phyloP scores from a whole-genome alignment of 2,329 filamentous ascomycete genomes.

The Phyllosticta citribraziliensis region DNA sequence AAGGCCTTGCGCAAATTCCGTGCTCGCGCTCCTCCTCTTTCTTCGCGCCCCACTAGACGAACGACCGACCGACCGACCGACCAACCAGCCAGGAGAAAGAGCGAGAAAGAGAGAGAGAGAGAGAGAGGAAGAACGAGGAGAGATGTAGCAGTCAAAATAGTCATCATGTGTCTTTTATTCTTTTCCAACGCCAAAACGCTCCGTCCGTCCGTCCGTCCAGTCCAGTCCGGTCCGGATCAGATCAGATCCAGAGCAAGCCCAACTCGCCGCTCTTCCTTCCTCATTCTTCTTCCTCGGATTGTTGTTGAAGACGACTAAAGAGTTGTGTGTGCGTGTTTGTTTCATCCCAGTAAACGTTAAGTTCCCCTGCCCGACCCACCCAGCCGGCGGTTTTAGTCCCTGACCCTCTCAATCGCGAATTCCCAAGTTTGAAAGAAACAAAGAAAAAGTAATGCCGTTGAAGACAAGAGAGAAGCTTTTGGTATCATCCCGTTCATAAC shows the following conservation, averaged over 20 bases:
- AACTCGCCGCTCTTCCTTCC: background rate
- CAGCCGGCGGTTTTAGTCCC: background rate
- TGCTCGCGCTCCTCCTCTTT: too few species aligned
- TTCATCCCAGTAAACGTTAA: background rate
- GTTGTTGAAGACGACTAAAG: background rate
- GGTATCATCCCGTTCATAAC: slow-evolving; percentile 50
- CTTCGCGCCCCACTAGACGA: too few species aligned
- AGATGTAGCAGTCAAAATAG: too few species aligned
- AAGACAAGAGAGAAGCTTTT: slow-evolving; percentile 45
- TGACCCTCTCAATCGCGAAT: background rate
- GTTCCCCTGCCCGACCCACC: background rate
- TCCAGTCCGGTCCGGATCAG: background rate
- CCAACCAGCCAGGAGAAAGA: too few species aligned
- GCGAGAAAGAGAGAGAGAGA: too few species aligned
- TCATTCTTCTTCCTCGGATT: background rate
- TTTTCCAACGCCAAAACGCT: too few species aligned
- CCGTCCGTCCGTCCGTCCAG: background rate
- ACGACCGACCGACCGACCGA: too few species aligned
- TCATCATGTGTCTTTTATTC: too few species aligned
- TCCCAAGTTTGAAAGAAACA: background rate
- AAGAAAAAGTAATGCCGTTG: slow-evolving; percentile 44
- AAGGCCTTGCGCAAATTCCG: too few species aligned
- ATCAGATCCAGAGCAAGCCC: background rate
- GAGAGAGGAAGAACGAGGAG: too few species aligned
- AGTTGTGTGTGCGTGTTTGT: background rate